Conservation (phyloP, 1,284 basidiomycete species). For the Kalmanozyma brasiliensis region DNA sequence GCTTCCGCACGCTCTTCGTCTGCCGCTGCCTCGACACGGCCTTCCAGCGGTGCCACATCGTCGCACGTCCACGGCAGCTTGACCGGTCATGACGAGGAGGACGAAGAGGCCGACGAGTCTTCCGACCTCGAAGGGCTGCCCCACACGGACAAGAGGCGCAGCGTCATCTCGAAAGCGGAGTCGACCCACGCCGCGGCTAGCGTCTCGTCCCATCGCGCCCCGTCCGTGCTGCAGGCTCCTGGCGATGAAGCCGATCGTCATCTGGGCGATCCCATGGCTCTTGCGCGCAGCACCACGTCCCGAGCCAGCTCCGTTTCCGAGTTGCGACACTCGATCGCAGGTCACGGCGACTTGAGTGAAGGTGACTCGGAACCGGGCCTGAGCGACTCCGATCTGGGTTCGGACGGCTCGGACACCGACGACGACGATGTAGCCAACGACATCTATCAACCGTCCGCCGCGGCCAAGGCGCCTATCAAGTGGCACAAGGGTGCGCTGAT, state of each 20-base stretch:
- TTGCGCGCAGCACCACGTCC: slow-evolving; percentile 40
- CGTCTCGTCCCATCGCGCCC: slow-evolving; percentile 63
- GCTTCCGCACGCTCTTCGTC: slow-evolving; percentile 29
- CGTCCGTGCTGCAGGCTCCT: slow-evolving; percentile 47
- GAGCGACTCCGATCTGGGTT: slow-evolving; percentile 31
- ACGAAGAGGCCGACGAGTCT: slow-evolving; percentile 64
- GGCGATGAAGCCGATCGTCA: slow-evolving; percentile 55
- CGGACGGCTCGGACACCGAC: slow-evolving; percentile 35
- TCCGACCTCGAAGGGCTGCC: slow-evolving; percentile 36
- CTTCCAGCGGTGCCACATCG: slow-evolving; percentile 44
- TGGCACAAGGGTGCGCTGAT: slow-evolving; percentile 99
- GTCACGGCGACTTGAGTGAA: slow-evolving; percentile 34
- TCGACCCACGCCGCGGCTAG: slow-evolving; percentile 17
- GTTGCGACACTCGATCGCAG: slow-evolving; percentile 56
- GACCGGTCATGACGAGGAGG: slow-evolving; percentile 68
- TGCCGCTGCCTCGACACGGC: slow-evolving; percentile 45
- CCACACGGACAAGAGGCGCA: slow-evolving; percentile 57
- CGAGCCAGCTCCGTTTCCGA: slow-evolving; percentile 46
- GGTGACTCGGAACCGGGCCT: slow-evolving; percentile 51
- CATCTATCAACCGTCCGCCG: slow-evolving; percentile 18
- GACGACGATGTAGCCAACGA: slow-evolving; percentile 20
- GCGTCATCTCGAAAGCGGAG: slow-evolving; percentile 55
- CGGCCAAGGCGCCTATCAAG: slow-evolving; percentile 76
- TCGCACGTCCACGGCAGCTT: slow-evolving; percentile 68
- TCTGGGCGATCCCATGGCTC: slow-evolving; percentile 50